Base-by-base conservation (phyloP, 305 asterid genomes). In the Fraxinus albicans region DNA sequence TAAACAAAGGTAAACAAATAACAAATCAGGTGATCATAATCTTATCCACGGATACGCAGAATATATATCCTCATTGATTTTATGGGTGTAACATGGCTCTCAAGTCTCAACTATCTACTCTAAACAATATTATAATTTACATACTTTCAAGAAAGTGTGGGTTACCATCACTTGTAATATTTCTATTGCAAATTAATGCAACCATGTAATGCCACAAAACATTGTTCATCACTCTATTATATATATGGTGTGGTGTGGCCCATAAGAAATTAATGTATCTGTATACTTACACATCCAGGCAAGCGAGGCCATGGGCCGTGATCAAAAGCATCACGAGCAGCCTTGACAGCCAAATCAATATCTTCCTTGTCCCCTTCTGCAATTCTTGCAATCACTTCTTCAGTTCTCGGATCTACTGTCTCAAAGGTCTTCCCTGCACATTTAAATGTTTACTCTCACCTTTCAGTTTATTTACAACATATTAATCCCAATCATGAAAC, bases 291-390 rank as follows among this genome's bases (percentile, higher is more conserved):
- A 0, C 76, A 40, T 38, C 93, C 94, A 2, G 98, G 87, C 7
- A 91, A 80, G 31, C 97, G 97, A 47, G 98, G 97, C 98, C 98
- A 94, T 0, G 95, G 94, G 27, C 98, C 98, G 77, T 80, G 34
- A 55, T 94, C 97, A 31, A 94, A 94, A 55, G 97, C 98, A 35
- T 88, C 82, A 9, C 98, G 96, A 33, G 98, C 98, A 73, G 97
- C 98, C 42, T 84, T 87, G 0, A 93, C 97, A 2, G 95, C 98
- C 82, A 94, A 82, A 84, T 94, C 96, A 76, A 93, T 85, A 76
- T 94, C 98, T 70, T 89, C 91, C 73, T 88, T 90, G 63, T 86
- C 93, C 7, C 96, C 98, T 85, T 91, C 93, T 0, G 92, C 90
- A 58, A 94, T 86, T 8, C 77, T 63, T n/a, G 96, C 90, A 44